A percentile compares a stretch with the other conserved stretches of the same genome.
phyloP scores from a whole-genome alignment of 2,329 filamentous ascomycete genomes.

The Talaromyces sp. region DNA sequence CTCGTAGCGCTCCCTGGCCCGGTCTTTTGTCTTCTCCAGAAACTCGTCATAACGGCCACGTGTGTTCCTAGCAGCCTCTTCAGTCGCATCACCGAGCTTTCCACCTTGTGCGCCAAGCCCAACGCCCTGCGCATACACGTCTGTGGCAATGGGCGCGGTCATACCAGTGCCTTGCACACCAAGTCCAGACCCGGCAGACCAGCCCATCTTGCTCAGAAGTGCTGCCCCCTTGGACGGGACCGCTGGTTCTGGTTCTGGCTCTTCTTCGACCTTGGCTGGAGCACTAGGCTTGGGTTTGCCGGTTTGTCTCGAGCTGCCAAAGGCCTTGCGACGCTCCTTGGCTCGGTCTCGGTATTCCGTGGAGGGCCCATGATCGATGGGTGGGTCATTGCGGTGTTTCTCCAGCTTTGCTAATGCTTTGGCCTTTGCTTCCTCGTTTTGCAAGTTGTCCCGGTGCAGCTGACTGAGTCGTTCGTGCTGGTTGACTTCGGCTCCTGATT shows the following conservation, averaged over 20 bases:
- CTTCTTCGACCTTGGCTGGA: conserved; percentile 19
- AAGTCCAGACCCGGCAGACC: conserved; percentile 43
- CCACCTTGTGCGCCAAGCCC: conserved; percentile 46
- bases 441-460: conserved; percentile 52
- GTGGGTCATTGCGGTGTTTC: conserved; percentile 35
- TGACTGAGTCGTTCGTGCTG: conserved; percentile 57
- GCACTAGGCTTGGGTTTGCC: conserved; percentile 18
- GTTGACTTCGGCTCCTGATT: conserved; percentile 50
- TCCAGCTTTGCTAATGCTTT: conserved; percentile 38
- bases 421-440: conserved; percentile 44
- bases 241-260: conserved; percentile 24
- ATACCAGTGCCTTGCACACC: conserved; percentile 46
- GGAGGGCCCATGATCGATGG: conserved; percentile 10
- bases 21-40: conserved; percentile 42
- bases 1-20: conserved; percentile 44
- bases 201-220: conserved; percentile 48
- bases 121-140: conserved; percentile 47
- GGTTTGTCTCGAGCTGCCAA: conserved; percentile 29
- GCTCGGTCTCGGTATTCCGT: conserved; percentile 45
- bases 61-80: conserved; percentile 46
- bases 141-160: conserved; percentile 42
- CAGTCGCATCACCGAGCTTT: conserved; percentile 44
- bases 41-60: conserved; percentile 45
- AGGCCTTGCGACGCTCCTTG: conserved; percentile 40
- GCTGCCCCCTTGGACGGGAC: conserved; percentile 45